A percentile compares a stretch with the other conserved stretches of the same genome.
Evolutionary conservation across 352 stramenopile species (phyloP).

Genomic region (Phytophthora sansomeana): DNA sequence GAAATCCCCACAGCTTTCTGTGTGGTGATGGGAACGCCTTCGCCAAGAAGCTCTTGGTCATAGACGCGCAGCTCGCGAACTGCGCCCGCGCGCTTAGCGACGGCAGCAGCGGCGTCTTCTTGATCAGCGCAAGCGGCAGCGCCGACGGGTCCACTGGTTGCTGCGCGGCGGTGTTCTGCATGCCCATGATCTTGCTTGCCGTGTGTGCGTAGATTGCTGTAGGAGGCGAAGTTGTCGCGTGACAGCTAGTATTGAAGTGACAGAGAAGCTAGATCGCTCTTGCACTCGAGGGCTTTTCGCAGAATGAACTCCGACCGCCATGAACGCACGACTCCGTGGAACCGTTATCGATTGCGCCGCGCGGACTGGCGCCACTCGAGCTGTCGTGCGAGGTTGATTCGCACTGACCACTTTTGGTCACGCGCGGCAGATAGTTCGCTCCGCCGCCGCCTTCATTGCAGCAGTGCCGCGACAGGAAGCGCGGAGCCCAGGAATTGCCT

Average conservation of each 20-base stretch:
- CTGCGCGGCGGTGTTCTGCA: neutral
- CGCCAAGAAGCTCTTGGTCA: constrained; percentile 47
- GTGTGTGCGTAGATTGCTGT: constrained; percentile 6
- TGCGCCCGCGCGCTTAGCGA: constrained; percentile 30
- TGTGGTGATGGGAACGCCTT: constrained; percentile 43
- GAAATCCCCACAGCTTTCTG: constrained; percentile 34
- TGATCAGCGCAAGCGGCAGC: constrained; percentile 38
- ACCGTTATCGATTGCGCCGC: constrained; percentile 20
- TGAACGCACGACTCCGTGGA: constrained; percentile 6
- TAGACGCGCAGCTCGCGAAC: constrained; percentile 36
- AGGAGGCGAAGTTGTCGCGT: too few species aligned
- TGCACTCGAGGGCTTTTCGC: constrained; percentile 35
- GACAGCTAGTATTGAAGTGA: constrained; percentile 21
- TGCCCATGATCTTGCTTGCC: constrained; percentile 18
- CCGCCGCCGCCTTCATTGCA: neutral
- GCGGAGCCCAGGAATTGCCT: constrained; percentile 7
- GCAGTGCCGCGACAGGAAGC: constrained; percentile 6
- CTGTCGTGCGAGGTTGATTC: constrained; percentile 34
- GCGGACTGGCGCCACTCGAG: constrained; percentile 21
- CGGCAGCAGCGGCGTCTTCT: constrained; percentile 39
- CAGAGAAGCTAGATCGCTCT: constrained; percentile 3
- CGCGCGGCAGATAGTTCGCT: too few species aligned
- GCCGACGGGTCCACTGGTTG: constrained; percentile 14
- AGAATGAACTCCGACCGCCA: constrained; percentile 21
- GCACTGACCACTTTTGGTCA: constrained; percentile 22